phyloP scores from a whole-genome alignment of 2,329 filamentous ascomycete species.

The Diaporthe sp. region DNA sequence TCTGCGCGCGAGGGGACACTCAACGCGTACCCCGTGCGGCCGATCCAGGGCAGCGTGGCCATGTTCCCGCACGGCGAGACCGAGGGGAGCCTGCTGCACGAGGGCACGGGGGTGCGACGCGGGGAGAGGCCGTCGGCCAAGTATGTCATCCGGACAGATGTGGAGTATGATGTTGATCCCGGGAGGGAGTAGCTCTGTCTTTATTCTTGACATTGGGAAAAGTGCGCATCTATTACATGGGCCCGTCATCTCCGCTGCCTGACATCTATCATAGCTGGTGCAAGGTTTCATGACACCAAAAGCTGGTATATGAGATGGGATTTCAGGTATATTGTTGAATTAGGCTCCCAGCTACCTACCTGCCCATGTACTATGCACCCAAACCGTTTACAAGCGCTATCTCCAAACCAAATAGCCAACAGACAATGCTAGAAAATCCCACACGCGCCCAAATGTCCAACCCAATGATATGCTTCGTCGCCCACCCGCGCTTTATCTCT shows the following conservation, averaged over 20 bases:
- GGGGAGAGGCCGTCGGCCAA: conserved; percentile 61
- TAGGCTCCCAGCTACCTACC: neutral
- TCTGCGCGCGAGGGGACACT: conserved; percentile 74
- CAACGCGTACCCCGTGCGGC: conserved; percentile 78
- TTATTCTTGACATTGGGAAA: neutral
- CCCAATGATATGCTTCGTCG: conserved; percentile 6
- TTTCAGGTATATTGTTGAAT: conserved; percentile 9
- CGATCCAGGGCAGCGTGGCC: conserved; percentile 77
- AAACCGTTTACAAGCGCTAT: conserved; percentile 10
- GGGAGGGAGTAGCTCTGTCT: conserved; percentile 19
- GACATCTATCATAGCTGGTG: neutral
- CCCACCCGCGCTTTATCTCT: neutral
- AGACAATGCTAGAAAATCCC: conserved; percentile 12
- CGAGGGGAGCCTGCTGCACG: conserved; percentile 75
- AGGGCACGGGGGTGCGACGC: conserved; percentile 78
- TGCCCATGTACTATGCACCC: conserved; percentile 10
- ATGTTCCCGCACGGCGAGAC: conserved; percentile 80
- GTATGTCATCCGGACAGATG: conserved; percentile 80
- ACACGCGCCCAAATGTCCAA: neutral
- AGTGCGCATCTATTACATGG: neutral
- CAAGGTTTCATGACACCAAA: neutral
- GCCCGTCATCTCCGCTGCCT: too few relatives aligned
- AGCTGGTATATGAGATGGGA: neutral
- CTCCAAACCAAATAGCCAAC: conserved; percentile 10
- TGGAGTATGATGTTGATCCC: conserved; percentile 75